Base-by-base conservation (phyloP, 2,329 filamentous ascomycete species). In the Didymosphaeria variabile region DNA sequence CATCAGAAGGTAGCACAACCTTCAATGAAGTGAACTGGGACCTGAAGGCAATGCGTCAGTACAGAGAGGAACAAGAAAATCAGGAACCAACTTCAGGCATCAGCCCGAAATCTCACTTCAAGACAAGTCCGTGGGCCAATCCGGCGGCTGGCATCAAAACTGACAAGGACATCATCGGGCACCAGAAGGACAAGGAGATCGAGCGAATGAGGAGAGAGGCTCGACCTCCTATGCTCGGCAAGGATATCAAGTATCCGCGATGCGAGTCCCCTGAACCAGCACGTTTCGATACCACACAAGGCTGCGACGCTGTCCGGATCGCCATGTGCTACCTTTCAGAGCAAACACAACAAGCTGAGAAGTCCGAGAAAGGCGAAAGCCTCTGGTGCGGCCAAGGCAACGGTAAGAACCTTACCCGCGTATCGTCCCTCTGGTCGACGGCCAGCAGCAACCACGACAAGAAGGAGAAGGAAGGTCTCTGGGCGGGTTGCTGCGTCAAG, bases 201-300 rank as follows among this genome's bases (percentile, higher is more conserved):
- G 80, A 84, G 62, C 82, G 83, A 29, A 86, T 88, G 81, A 84
- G 84, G 23, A 88, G 88, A 62, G 82, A 83, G 46, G 85, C 85
- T 29, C 86, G 84, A 45, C 94, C 94, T 44, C 94, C 94, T 10
- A 96, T 98, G 93, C 87, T 97, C 12, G 94, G 94, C 58, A 81
- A 84, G 59, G 91, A 97, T 67, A 86, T 98, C 57, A 83, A 85
- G 29, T 97, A 97, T 75, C 91, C 93, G 36, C 87, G 86, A 74
- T 97, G 93, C 74, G 84, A 86, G 10, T 97, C 94, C 29, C 94
- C 94, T 6, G 90, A 94, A 76, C 87, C 89, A 57, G 96, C 93
- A 17, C 89, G 92, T 71, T 90, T 96, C 71, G 93, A 97, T 73
- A 89, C 91, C 0, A 90, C 91, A 58, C 91, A 93, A 72, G 78